A percentile compares a stretch with the other conserved stretches of the same genome.
These are phyloP conservation scores for Halteria grandinella DNA, from an alignment of 73 alveolate genomes.

Conservation along the genomic window DNA sequence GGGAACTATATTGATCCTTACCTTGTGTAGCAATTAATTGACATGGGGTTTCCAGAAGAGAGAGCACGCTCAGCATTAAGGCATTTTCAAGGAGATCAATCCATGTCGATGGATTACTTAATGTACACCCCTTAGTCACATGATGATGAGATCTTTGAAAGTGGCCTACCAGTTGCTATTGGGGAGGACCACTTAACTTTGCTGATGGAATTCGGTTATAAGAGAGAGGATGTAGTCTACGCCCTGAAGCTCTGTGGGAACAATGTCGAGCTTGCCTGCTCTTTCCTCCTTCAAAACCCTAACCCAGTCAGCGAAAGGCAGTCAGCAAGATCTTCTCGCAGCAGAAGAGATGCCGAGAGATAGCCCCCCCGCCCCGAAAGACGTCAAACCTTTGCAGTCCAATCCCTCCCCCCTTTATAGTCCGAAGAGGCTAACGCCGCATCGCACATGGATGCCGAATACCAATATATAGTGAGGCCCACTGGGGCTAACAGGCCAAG, in stretches of 20 bases:
- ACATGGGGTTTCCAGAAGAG: conserved; percentile 60
- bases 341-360: no score
- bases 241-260: conserved; percentile 39
- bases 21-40: conserved; percentile 22
- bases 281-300: conserved; percentile 42
- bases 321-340: no score
- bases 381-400: no score
- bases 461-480: no score
- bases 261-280: conserved; percentile 42
- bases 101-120: conserved; percentile 57
- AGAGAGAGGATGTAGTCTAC: conserved; percentile 42
- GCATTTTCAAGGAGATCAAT: conserved; percentile 35
- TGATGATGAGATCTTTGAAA: no score
- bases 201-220: conserved; percentile 49
- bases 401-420: no score
- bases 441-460: no score
- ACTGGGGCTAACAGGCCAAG: no score
- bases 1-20: no score
- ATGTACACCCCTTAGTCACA: conserved; percentile 15
- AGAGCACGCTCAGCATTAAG: conserved; percentile 36
- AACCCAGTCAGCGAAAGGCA: no score
- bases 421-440: no score
- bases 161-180: conserved; percentile 2
- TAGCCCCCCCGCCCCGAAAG: no score
- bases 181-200: conserved; percentile 32